phyloP scores from a whole-genome alignment of 805 yeast genomes.

The Kazachstania viticola region DNA sequence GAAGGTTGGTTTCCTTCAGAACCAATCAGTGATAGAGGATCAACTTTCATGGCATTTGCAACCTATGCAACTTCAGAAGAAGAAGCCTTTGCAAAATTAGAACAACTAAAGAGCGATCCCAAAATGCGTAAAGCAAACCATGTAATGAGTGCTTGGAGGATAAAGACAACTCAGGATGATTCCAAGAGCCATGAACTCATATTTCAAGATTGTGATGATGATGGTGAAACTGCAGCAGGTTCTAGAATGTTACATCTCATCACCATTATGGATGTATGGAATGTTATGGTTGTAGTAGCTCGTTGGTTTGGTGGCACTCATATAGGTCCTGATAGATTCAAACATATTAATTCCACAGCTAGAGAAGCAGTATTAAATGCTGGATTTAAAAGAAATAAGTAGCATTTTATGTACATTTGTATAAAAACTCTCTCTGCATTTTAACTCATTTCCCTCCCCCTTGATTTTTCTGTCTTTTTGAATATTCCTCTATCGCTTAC shows the following conservation, averaged over 20 bases:
- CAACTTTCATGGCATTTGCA: conserved; percentile 75
- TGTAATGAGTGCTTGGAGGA: conserved; percentile 81
- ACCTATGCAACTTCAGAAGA: conserved; percentile 49
- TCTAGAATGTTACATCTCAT: conserved; percentile 70
- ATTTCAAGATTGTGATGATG: conserved; percentile 86
- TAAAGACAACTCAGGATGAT: conserved; percentile 30
- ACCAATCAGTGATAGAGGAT: conserved; percentile 70
- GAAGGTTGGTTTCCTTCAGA: conserved; percentile 70
- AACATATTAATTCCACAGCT: conserved; percentile 82
- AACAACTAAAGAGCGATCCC: conserved; percentile 46
- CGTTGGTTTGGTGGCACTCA: conserved; percentile 92
- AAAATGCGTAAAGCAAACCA: conserved; percentile 62
- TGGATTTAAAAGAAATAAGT: conserved; percentile 27
- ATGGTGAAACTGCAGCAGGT: conserved; percentile 96
- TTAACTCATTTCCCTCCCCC: too few relatives aligned
- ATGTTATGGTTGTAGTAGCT: conserved; percentile 69
- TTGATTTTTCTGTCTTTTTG: too few relatives aligned
- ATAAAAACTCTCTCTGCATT: neutral
- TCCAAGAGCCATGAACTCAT: conserved; percentile 33
- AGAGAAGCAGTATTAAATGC: conserved; percentile 71
- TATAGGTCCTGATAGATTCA: conserved; percentile 87
- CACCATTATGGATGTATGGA: conserved; percentile 69
- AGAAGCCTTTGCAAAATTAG: conserved; percentile 48
- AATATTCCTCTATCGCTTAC: too few relatives aligned
- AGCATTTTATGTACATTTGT: neutral